Evolutionary conservation across 1,284 basidiomycete species (phyloP).

Genomic region (Ustilago curta): DNA sequence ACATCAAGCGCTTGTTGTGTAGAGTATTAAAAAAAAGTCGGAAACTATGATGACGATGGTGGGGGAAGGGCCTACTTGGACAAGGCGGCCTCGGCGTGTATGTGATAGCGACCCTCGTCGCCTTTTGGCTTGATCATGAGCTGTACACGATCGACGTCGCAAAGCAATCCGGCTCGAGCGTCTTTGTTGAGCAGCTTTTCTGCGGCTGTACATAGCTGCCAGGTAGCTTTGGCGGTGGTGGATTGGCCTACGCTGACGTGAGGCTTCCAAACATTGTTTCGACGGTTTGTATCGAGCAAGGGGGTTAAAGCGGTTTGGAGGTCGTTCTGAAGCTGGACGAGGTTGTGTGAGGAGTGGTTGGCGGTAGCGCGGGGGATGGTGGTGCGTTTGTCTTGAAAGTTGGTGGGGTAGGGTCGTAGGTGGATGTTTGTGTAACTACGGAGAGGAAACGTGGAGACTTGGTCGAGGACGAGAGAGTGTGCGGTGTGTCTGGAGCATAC

Average conservation of each 20-base stretch:
- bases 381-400: slow-evolving; percentile 15
- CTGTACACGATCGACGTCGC: slow-evolving; percentile 15
- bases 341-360: slow-evolving; percentile 1
- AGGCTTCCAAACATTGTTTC: slow-evolving; percentile 13
- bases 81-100: slow-evolving; percentile 8
- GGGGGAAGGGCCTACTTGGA: neutral
- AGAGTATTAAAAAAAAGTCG: neutral
- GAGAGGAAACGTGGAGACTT: slow-evolving; percentile 21
- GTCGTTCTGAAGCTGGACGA: slow-evolving; percentile 15
- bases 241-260: slow-evolving; percentile 35
- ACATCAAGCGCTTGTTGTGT: neutral
- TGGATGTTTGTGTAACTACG: slow-evolving; percentile 26
- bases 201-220: slow-evolving; percentile 15
- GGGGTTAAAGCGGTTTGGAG: neutral
- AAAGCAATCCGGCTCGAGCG: slow-evolving; percentile 7
- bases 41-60: neutral
- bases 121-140: slow-evolving; percentile 31
- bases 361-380: too few species aligned
- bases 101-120: slow-evolving; percentile 6
- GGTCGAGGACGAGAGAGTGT: slow-evolving; percentile 25
- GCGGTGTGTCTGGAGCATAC: neutral
- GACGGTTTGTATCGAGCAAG: neutral
- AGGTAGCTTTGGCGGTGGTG: neutral
- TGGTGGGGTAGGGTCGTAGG: slow-evolving; percentile 27
- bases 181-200: slow-evolving; percentile 2